phyloP scores from a whole-genome alignment of 176 grass and related monocot genomes.

The Avena sativa region DNA sequence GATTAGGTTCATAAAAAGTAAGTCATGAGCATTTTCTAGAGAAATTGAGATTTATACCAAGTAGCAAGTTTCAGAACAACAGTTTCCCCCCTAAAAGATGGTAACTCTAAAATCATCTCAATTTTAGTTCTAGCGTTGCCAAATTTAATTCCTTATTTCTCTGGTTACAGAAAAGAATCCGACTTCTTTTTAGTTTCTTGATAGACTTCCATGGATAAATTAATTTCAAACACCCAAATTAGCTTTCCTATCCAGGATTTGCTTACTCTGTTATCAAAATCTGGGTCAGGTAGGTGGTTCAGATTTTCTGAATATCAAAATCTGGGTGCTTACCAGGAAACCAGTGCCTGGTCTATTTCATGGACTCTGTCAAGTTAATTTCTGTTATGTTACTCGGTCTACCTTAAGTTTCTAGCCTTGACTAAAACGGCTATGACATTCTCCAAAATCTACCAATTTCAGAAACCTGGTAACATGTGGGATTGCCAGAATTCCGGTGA shows the following conservation, averaged over 20 bases:
- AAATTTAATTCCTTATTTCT: background rate
- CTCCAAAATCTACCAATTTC: background rate
- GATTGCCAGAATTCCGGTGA: slow-evolving; percentile 3
- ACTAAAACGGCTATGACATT: background rate
- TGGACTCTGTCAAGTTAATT: background rate
- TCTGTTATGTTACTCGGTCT: background rate
- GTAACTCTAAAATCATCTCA: background rate
- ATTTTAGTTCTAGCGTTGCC: background rate
- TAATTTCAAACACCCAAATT: background rate
- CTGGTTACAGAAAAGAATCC: background rate
- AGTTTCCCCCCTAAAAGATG: background rate
- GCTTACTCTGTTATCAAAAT: background rate
- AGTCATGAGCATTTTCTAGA: background rate
- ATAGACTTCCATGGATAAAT: too few relatives aligned
- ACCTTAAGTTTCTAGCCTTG: slow-evolving; percentile 4
- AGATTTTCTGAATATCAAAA: background rate
- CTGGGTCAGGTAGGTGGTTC: background rate
- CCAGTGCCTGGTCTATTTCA: background rate
- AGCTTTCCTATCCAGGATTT: background rate
- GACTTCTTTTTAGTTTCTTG: too few relatives aligned
- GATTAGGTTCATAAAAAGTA: background rate
- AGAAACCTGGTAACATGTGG: background rate
- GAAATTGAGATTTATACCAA: background rate
- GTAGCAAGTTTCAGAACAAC: background rate
- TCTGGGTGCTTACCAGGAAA: background rate